Conservation (phyloP, 2,329 filamentous ascomycete genomes). For the Calonectria fujianensis region DNA sequence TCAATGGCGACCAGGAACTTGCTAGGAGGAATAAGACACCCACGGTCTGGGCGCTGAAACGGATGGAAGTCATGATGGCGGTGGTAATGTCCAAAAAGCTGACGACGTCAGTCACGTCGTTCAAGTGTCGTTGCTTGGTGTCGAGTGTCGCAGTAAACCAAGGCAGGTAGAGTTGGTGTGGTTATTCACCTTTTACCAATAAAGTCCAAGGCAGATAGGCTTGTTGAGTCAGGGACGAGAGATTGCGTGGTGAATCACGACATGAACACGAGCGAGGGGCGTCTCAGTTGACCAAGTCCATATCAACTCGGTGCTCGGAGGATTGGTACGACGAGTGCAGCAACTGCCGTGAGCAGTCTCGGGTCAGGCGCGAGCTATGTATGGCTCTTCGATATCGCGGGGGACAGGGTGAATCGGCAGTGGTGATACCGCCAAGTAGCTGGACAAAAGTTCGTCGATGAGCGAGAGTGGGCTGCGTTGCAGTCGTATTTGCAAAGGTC, state of each 20-base stretch:
- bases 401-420: slow-evolving; percentile 44
- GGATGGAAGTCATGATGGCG: slow-evolving; percentile 49
- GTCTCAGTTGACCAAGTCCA: slow-evolving; percentile 51
- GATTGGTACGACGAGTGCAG: slow-evolving; percentile 43
- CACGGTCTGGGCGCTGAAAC: slow-evolving; percentile 47
- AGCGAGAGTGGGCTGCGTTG: slow-evolving; percentile 30
- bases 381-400: slow-evolving; percentile 21
- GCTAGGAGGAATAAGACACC: slow-evolving; percentile 52
- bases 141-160: not conserved
- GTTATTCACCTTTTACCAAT: slow-evolving; percentile 53
- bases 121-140: not conserved
- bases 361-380: slow-evolving; percentile 32
- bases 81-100: slow-evolving; percentile 31
- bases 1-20: slow-evolving; percentile 51
- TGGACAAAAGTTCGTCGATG: slow-evolving; percentile 37
- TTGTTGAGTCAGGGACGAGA: slow-evolving; percentile 49
- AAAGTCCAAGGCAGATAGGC: slow-evolving; percentile 35
- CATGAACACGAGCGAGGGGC: slow-evolving; percentile 48
- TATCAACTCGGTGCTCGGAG: slow-evolving; percentile 48
- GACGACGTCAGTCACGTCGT: slow-evolving; percentile 14
- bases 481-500: slow-evolving; percentile 33
- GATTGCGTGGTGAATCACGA: slow-evolving; percentile 49
- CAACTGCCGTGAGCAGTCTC: slow-evolving; percentile 42
- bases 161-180: not conserved
- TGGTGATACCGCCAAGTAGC: slow-evolving; percentile 50